Evolutionary conservation across 192 early-diverging fungal species (phyloP), one percentile per base, ranked within the genome.

Genomic region (Backusella westeae): DNA sequence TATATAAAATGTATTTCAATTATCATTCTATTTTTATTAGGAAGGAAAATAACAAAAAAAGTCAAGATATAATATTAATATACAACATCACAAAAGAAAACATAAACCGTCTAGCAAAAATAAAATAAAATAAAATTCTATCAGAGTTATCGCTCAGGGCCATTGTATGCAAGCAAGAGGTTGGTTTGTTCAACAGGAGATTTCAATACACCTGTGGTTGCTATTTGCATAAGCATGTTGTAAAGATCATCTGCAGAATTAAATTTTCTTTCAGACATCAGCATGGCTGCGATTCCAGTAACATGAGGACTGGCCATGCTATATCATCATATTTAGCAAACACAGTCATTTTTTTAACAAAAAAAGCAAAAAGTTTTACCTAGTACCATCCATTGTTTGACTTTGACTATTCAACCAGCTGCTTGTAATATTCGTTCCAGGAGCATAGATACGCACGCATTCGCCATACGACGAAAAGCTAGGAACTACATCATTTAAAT

Each of bases 401-500:
- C 75, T 75, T 9, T 77, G 67, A 9, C 26, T 6, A 15, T 53
- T 63, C 10, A 79, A 41, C 83, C 82, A 86, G 34, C 80, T 71
- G 36, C 84, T 86, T 3, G 75, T 80, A 67, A 93, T 88, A 42
- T 82, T 75, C 0, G 81, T 78, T 59, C 91, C 91, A 8, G 91
- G 91, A 46, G 84, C 91, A 68, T 89, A 90, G 19, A 93, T 83
- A 34, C 82, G 77, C 34, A 93, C 88, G 73, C 91, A 93, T 65
- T 72, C 41, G 32, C 91, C 91, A 46, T 67, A 78, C 7, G 89
- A 80, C 53, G 80, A 82, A 75, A 90, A 92, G 14, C 36, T 53
- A 39, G 91, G 86, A 9, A 85, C 21, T 3, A n/a, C 39, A 71
- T 89, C 87, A 3, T 74, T 59, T 10, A 74, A 23, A 42, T 83